Conservation (phyloP, 768 basidiomycete genomes). For the Boletus fagicola region DNA sequence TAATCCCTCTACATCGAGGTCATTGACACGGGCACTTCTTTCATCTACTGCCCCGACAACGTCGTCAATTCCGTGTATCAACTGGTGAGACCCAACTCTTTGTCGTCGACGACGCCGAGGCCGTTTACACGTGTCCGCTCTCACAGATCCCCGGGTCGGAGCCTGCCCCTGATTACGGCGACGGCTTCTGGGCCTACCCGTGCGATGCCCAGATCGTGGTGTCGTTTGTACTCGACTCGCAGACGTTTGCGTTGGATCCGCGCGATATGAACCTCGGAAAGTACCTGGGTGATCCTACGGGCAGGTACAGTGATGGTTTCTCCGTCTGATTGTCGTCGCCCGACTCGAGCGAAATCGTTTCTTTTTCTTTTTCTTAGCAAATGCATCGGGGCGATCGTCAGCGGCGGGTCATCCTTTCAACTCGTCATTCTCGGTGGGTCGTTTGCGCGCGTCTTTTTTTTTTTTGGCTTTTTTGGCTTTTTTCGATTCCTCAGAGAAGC, state of each 20-base stretch:
- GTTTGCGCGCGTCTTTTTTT: not conserved
- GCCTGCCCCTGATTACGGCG: constrained; percentile 42
- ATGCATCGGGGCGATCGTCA: constrained; percentile 57
- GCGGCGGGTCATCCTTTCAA: constrained; percentile 23
- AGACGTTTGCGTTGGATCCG: constrained; percentile 41
- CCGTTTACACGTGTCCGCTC: not conserved
- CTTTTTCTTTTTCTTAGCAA: constrained; percentile 32
- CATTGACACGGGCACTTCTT: constrained; percentile 66
- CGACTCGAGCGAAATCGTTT: not conserved
- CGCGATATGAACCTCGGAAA: constrained; percentile 58
- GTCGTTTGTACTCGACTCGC: constrained; percentile 45
- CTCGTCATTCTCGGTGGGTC: constrained; percentile 23
- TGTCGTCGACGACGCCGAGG: not conserved
- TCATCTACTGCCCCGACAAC: constrained; percentile 54
- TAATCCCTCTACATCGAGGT: constrained; percentile 37
- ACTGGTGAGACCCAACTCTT: constrained; percentile 28
- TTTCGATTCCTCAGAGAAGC: not conserved
- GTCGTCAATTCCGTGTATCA: constrained; percentile 48
- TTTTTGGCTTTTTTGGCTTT: too few species aligned
- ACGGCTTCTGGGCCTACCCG: constrained; percentile 55
- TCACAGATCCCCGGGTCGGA: constrained; percentile 49
- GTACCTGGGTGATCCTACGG: constrained; percentile 26
- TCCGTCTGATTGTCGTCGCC: too few species aligned
- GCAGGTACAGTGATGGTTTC: constrained; percentile 25
- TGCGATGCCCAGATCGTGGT: constrained; percentile 40